Percentiles rank a stretch among this genome's conserved stretches.
phyloP scores from a whole-genome alignment of 192 early-diverging fungal species.

The Coemansia sp. region DNA sequence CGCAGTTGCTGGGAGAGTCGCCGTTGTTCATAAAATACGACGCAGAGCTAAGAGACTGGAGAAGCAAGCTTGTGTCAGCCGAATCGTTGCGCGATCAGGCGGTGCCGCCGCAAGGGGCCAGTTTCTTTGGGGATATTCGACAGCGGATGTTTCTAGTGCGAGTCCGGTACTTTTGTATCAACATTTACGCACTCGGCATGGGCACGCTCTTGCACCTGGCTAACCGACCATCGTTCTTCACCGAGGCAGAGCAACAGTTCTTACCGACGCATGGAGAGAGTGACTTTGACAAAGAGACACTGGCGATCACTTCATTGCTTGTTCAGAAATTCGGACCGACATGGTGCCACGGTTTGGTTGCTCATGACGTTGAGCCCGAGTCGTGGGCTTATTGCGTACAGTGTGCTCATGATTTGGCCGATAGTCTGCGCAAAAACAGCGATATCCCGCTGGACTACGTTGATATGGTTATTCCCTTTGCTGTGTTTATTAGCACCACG shows the following conservation, averaged over 20 bases:
- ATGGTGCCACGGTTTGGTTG: conserved; percentile 31
- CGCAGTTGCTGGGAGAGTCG: conserved; percentile 19
- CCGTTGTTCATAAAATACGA: conserved; percentile 23
- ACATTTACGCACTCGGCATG: conserved; percentile 25
- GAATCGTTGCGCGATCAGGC: conserved; percentile 17
- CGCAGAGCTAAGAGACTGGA: conserved; percentile 19
- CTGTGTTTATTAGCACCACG: conserved; percentile 24
- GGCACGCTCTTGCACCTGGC: conserved; percentile 29
- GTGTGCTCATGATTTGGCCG: conserved; percentile 23
- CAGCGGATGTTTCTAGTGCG: conserved; percentile 30
- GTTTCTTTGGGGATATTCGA: conserved; percentile 29
- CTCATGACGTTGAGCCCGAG: conserved; percentile 19
- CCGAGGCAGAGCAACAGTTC: conserved; percentile 18
- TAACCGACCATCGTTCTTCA: conserved; percentile 48
- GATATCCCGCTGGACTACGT: conserved; percentile 34
- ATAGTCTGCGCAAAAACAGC: conserved; percentile 9
- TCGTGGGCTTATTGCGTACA: conserved; percentile 25
- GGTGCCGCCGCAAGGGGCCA: conserved; percentile 10
- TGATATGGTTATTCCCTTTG: conserved; percentile 27
- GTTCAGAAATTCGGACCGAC: conserved; percentile 22
- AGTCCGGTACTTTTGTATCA: conserved; percentile 38
- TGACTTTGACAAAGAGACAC: conserved; percentile 17
- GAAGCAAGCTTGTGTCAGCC: conserved; percentile 10
- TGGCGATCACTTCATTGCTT: conserved; percentile 18
- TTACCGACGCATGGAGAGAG: background rate